These are phyloP conservation scores for Actinomortierella ambigua DNA, from an alignment of 371 early-diverging fungal genomes.

Conservation along the genomic window DNA sequence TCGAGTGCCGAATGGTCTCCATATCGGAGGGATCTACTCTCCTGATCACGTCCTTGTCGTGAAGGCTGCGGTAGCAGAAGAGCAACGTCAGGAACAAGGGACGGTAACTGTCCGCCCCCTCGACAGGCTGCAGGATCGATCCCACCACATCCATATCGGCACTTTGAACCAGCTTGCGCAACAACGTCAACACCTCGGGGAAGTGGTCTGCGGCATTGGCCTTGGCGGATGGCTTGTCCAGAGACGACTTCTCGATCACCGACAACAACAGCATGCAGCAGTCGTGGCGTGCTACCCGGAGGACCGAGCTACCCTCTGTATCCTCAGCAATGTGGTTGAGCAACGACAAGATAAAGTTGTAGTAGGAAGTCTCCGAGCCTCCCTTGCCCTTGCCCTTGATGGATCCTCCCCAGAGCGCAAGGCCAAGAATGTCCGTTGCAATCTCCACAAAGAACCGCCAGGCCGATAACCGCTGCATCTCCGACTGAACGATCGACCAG, in stretches of 20 bases:
- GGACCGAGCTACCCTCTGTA: conserved; percentile 48
- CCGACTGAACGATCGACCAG: conserved; percentile 43
- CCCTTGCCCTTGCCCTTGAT: conserved; percentile 2
- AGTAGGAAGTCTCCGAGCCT: conserved; percentile 23
- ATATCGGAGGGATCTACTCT: conserved; percentile 18
- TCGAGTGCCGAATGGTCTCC: conserved; percentile 23
- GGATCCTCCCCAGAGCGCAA: conserved; percentile 18
- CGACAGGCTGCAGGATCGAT: conserved; percentile 18
- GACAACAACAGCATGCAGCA: conserved; percentile 34
- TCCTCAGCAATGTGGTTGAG: conserved; percentile 50
- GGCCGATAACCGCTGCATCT: conserved; percentile 33
- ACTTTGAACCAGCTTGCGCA: conserved; percentile 54
- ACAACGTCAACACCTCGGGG: conserved; percentile 49
- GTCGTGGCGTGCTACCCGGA: conserved; percentile 27
- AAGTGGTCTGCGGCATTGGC: conserved; percentile 35
- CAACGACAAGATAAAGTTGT: conserved; percentile 29
- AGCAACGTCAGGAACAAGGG: conserved; percentile 28
- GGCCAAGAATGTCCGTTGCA: conserved; percentile 18
- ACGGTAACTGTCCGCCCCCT: conserved; percentile 14
- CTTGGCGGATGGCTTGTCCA: conserved; percentile 27
- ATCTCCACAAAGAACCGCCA: conserved; percentile 46
- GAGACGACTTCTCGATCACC: conserved; percentile 34
- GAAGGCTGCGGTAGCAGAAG: conserved; percentile 37
- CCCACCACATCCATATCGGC: conserved; percentile 48
- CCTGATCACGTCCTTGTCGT: conserved; percentile 32